phyloP scores from a whole-genome alignment of 345 rosid genomes.

The Citrus inodora region DNA sequence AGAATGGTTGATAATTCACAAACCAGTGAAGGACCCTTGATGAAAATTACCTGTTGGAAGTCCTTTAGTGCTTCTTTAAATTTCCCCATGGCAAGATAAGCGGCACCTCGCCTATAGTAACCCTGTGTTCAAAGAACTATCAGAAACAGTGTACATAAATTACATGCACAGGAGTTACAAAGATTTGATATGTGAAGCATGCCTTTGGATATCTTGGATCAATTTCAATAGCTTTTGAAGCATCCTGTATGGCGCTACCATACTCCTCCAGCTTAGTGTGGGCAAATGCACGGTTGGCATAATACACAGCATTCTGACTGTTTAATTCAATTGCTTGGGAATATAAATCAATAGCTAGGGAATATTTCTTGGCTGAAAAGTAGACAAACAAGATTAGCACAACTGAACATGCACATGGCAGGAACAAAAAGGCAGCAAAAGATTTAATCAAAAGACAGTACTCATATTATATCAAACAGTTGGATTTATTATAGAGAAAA shows the following conservation, averaged over 20 bases:
- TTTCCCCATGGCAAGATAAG: constrained; percentile 94
- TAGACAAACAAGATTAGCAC: constrained; percentile 12
- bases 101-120: constrained; percentile 95
- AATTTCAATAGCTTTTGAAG: constrained; percentile 82
- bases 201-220: constrained; percentile 89
- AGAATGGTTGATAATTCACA: not conserved
- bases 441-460: not conserved
- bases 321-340: constrained; percentile 74
- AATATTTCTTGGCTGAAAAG: constrained; percentile 65
- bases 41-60: constrained; percentile 76
- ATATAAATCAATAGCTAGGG: constrained; percentile 79
- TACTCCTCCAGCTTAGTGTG: constrained; percentile 94
- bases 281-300: constrained; percentile 95
- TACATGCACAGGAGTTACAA: not conserved
- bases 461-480: not conserved
- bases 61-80: constrained; percentile 93
- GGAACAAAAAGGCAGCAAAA: not conserved
- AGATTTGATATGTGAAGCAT: constrained; percentile 7
- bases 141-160: constrained; percentile 15
- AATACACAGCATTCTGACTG: constrained; percentile 76
- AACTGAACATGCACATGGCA: not conserved
- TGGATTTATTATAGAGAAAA: not conserved
- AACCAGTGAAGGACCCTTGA: not conserved
- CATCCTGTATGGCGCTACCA: constrained; percentile 96
- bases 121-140: constrained; percentile 50